Conservation (phyloP, 2,329 filamentous ascomycete genomes). For the Aphanocladium album region DNA sequence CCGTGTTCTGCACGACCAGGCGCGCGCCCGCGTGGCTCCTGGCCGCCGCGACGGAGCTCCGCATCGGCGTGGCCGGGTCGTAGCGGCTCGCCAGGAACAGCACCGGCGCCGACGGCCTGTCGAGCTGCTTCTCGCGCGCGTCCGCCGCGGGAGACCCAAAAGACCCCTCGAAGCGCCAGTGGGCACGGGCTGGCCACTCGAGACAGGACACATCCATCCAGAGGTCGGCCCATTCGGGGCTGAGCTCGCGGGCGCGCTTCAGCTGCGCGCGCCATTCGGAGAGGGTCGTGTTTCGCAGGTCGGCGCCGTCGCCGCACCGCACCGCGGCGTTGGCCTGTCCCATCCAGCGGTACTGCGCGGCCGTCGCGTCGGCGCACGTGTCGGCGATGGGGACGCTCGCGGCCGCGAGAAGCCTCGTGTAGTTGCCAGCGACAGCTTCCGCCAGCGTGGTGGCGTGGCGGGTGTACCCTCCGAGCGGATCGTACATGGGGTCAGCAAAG, state of each 20-base stretch:
- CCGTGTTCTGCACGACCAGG: not conserved
- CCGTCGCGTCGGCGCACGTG: not conserved
- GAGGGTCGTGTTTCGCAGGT: constrained; percentile 13
- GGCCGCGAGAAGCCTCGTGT: not conserved
- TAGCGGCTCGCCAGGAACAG: constrained; percentile 32
- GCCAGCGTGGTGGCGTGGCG: constrained; percentile 3
- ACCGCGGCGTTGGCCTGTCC: not conserved
- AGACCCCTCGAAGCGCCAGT: constrained; percentile 28
- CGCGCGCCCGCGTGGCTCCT: not conserved
- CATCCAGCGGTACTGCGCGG: constrained; percentile 10
- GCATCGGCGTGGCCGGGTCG: constrained; percentile 33
- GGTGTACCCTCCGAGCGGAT: constrained; percentile 17
- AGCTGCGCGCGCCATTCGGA: constrained; percentile 19
- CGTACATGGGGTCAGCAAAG: constrained; percentile 23
- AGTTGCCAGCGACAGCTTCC: constrained; percentile 1
- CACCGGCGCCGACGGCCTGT: constrained; percentile 29
- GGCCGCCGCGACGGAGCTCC: not conserved
- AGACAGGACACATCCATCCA: constrained; percentile 30
- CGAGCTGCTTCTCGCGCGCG: constrained; percentile 15
- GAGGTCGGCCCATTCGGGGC: constrained; percentile 20
- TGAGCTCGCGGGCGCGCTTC: constrained; percentile 17
- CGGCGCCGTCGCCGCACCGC: constrained; percentile 19
- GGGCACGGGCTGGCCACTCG: constrained; percentile 28
- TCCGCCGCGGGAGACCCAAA: constrained; percentile 16
- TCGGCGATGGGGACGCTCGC: not conserved